Evolutionary conservation across 805 yeast species (phyloP).

Genomic region (Brettanomyces nanus): DNA sequence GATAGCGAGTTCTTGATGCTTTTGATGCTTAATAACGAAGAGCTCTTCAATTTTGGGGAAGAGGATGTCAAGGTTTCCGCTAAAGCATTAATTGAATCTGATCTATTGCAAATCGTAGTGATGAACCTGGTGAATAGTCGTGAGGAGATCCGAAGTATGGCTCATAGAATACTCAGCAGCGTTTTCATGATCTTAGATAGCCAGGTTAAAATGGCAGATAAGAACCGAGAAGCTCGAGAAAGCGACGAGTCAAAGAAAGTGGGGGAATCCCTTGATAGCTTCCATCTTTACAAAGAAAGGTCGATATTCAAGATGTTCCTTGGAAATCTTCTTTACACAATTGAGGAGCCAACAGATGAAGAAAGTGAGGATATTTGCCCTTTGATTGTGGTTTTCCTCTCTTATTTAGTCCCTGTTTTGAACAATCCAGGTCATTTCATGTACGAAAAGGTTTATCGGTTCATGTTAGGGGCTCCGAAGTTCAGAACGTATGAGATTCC

Average conservation of each 20-base stretch:
- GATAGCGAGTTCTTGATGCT: slow-evolving; percentile 67
- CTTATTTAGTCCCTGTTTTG: slow-evolving; percentile 49
- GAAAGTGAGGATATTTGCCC: slow-evolving; percentile 27
- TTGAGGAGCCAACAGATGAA: slow-evolving; percentile 17
- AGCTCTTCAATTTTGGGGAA: slow-evolving; percentile 35
- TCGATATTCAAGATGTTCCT: slow-evolving; percentile 46
- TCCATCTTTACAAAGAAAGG: slow-evolving; percentile 43
- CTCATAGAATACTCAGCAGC: slow-evolving; percentile 36
- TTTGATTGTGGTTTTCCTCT: slow-evolving; percentile 44
- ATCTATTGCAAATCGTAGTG: slow-evolving; percentile 43
- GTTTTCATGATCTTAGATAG: slow-evolving; percentile 34
- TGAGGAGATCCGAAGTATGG: slow-evolving; percentile 25
- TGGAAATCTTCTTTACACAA: slow-evolving; percentile 35
- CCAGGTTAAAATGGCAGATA: slow-evolving; percentile 23
- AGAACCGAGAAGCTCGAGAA: slow-evolving; percentile 12
- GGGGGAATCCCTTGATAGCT: slow-evolving; percentile 4
- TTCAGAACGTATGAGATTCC: slow-evolving; percentile 37
- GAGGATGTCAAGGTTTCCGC: slow-evolving; percentile 35
- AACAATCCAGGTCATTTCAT: slow-evolving; percentile 65
- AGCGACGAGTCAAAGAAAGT: background rate
- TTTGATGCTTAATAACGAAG: slow-evolving; percentile 55
- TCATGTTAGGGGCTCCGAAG: slow-evolving; percentile 50
- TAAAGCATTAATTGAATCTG: slow-evolving; percentile 48
- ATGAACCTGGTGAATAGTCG: slow-evolving; percentile 34
- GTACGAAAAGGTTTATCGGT: slow-evolving; percentile 63